Conservation (phyloP, 2,329 filamentous ascomycete genomes). For the Coniochaeta sp. region DNA sequence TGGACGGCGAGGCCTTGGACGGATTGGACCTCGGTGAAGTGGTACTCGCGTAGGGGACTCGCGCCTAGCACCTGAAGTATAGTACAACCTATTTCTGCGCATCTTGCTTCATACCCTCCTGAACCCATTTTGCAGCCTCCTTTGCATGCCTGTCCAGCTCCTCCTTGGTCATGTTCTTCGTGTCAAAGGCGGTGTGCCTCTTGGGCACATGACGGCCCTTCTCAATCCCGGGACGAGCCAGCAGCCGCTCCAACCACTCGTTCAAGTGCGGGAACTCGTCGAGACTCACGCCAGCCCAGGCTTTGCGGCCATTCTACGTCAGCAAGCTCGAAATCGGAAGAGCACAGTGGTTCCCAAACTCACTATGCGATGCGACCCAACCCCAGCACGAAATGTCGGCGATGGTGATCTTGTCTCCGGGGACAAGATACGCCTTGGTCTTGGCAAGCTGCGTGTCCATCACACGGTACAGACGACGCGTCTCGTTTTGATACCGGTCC, state of each 20-base stretch:
- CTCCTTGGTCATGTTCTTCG: conserved; percentile 26
- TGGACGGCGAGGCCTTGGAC: neutral
- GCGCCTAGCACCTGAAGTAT: neutral
- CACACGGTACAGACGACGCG: conserved; percentile 71
- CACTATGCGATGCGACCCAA: conserved; percentile 57
- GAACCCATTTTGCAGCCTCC: conserved; percentile 48
- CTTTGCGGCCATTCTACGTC: conserved; percentile 3
- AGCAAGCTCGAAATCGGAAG: neutral
- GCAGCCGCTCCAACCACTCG: conserved; percentile 68
- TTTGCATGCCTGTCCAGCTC: conserved; percentile 45
- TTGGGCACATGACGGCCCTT: conserved; percentile 64
- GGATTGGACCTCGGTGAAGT: neutral
- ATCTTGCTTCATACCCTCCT: conserved; percentile 57
- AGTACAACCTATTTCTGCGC: conserved; percentile 23
- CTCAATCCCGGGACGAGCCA: conserved; percentile 63
- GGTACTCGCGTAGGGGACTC: neutral
- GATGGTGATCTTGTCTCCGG: conserved; percentile 60
- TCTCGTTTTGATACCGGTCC: conserved; percentile 76
- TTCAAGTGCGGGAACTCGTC: conserved; percentile 64
- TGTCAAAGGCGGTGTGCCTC: conserved; percentile 47
- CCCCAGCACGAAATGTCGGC: conserved; percentile 78
- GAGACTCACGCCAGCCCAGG: conserved; percentile 14
- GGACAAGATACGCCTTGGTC: conserved; percentile 49
- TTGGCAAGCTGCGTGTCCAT: conserved; percentile 63
- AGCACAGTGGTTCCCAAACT: conserved; percentile 13